Evolutionary conservation across 805 yeast species (phyloP).

Genomic region (Barnettozyma pratensis): DNA sequence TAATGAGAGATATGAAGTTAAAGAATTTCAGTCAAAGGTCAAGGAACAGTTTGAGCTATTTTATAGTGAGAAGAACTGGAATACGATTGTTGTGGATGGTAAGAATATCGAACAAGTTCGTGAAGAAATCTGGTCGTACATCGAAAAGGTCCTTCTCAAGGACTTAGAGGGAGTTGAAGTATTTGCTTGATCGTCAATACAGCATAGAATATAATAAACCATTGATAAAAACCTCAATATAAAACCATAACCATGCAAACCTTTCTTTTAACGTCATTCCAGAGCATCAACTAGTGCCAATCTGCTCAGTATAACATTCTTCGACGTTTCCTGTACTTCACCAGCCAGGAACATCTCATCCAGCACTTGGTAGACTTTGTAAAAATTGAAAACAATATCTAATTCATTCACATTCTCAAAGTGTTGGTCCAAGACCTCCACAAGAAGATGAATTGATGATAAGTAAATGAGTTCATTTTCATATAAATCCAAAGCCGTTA

Average conservation of each 20-base stretch:
- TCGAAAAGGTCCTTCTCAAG: constrained; percentile 13
- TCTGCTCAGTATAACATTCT: constrained; percentile 58
- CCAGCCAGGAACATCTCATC: constrained; percentile 91
- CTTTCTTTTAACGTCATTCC: constrained; percentile 31
- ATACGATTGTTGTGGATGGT: constrained; percentile 54
- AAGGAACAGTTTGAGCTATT: constrained; percentile 50
- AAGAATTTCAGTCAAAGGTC: constrained; percentile 71
- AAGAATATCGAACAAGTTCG: constrained; percentile 53
- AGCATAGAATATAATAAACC: too few species aligned
- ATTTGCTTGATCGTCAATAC: not conserved
- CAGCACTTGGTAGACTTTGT: constrained; percentile 71
- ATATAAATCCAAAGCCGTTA: constrained; percentile 70
- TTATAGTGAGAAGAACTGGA: constrained; percentile 35
- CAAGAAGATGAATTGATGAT: constrained; percentile 82
- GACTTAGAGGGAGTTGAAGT: not conserved
- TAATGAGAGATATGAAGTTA: constrained; percentile 83
- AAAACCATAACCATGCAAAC: too few species aligned
- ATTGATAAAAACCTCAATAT: too few species aligned
- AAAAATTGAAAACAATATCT: constrained; percentile 88
- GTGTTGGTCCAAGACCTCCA: constrained; percentile 79
- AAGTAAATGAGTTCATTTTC: constrained; percentile 82
- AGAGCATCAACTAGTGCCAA: constrained; percentile 59
- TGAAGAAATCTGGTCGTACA: constrained; percentile 36
- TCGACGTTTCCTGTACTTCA: constrained; percentile 83
- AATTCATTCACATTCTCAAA: constrained; percentile 87